Evolutionary conservation across 2,329 filamentous ascomycete genomes (phyloP), one percentile per base, ranked within the genome.

Genomic region (Fusarium sp.): DNA sequence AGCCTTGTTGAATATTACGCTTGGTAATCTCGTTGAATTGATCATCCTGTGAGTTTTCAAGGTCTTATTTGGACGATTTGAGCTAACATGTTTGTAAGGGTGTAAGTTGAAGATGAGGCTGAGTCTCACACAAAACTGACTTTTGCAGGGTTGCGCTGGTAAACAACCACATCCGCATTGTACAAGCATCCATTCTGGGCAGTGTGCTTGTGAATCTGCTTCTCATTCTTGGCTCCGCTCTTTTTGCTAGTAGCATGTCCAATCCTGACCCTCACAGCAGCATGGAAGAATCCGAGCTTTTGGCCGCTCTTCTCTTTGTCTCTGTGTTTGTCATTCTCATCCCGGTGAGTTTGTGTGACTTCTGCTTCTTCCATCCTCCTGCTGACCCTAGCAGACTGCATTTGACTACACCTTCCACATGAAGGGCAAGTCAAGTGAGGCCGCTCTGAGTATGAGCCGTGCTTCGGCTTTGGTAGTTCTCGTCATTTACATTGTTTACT

Each of bases 151-250:
- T 82, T 49, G 80, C 81, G 1, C 71, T 83, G 33, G 75, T 76
- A 45, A 81, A 83, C 77, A 83, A 91, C 74, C 89, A 93, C 74
- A 91, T 93, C 48, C 84, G 87, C 28, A 90, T 94, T 61, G 91
- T 94, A 19, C 90, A 93, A 76, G 91, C 91, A 8, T 92, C 91
- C 0, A 82, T 94, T 40, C 82, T 94, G 17, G 92, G 91, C 20
- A 93, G 91, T 2, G 92, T 94, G 56, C 81, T 94, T n/a, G 89
- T 92, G 56, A 94, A 94, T 72, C 77, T 94, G 46, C 81, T 94
- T 6, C 82, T 93, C 40, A 93, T 93, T 68, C 82, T 94, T 48
- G 91, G 92, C 64, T 92, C 92, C 86, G 89, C 89, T 35, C 91
- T 94, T 68, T 78, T 93, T 3, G 80, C 91, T 7, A 90, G 90